Percentiles rank a stretch among this genome's conserved stretches.
Evolutionary conservation across 2,329 filamentous ascomycete genomes (phyloP).

Genomic region (Gaeumannomyces sp.): DNA sequence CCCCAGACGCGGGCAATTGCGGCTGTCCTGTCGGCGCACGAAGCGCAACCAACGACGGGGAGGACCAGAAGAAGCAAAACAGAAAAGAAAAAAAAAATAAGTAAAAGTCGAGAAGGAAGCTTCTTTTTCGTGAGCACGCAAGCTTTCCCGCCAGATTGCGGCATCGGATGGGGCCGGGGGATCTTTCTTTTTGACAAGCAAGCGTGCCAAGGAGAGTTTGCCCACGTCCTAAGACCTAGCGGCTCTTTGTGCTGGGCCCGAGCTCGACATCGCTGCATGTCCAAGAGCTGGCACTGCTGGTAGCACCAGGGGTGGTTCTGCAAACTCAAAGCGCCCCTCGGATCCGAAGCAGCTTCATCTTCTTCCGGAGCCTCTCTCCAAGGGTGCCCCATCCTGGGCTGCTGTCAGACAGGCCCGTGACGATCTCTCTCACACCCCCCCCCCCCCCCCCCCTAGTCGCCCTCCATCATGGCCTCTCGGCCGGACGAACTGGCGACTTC

Average conservation of each 20-base stretch:
- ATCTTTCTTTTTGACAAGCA: neutral
- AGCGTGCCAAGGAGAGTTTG: neutral
- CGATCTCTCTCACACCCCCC: neutral
- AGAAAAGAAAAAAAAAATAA: neutral
- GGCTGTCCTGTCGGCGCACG: too few relatives aligned
- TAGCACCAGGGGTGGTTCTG: neutral
- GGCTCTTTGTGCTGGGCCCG: neutral
- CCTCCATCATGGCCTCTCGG: neutral
- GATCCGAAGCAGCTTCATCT: neutral
- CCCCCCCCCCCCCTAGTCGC: neutral
- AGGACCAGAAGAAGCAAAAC: neutral
- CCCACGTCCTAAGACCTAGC: neutral
- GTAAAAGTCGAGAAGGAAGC: neutral
- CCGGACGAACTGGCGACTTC: neutral
- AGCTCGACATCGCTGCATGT: slow-evolving; percentile 1
- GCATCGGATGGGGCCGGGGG: neutral
- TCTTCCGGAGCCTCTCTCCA: neutral
- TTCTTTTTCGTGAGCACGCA: neutral
- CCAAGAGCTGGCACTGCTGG: neutral
- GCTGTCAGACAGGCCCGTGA: neutral
- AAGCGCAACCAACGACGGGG: too few relatives aligned
- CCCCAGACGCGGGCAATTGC: neutral
- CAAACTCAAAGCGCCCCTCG: neutral
- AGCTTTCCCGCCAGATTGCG: neutral
- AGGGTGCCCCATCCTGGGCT: neutral